phyloP scores from a whole-genome alignment of 352 stramenopile species.

The Globisporangium mamillatum region DNA sequence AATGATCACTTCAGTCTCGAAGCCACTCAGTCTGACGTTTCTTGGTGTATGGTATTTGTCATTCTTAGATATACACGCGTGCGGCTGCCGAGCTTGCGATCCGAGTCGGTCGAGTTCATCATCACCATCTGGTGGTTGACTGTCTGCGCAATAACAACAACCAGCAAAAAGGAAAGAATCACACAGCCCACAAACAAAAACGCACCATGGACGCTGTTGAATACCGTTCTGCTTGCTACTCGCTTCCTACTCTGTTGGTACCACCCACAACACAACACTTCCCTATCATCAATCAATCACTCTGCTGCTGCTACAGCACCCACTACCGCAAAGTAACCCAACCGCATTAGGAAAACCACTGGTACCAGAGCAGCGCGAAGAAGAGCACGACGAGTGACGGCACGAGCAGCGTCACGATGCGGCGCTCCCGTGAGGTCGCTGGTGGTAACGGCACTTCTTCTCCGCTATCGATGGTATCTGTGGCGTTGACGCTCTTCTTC shows the following conservation, averaged over 20 bases:
- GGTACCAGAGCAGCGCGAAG: slow-evolving; percentile 44
- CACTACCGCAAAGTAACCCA: not conserved
- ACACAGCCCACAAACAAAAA: not conserved
- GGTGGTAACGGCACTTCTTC: slow-evolving; percentile 6
- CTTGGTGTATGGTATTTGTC: no score
- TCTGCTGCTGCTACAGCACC: not conserved
- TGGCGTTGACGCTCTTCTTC: not conserved
- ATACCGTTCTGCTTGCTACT: not conserved
- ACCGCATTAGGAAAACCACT: slow-evolving; percentile 25
- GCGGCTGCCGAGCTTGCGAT: no score
- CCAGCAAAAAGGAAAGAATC: not conserved
- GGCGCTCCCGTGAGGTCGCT: slow-evolving; percentile 20
- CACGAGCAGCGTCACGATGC: slow-evolving; percentile 42
- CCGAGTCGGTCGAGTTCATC: no score
- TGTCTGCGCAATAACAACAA: no score
- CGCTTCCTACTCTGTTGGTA: not conserved
- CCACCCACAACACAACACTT: not conserved
- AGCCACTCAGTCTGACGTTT: no score
- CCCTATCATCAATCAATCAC: not conserved
- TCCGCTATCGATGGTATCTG: slow-evolving; percentile 7
- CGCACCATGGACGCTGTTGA: not conserved
- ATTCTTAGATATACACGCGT: no score
- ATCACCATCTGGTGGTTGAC: no score
- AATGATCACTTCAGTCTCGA: no score
- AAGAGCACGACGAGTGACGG: slow-evolving; percentile 48